phyloP scores from a whole-genome alignment of 345 rosid species.

The Euphorbia pulcherrima region DNA sequence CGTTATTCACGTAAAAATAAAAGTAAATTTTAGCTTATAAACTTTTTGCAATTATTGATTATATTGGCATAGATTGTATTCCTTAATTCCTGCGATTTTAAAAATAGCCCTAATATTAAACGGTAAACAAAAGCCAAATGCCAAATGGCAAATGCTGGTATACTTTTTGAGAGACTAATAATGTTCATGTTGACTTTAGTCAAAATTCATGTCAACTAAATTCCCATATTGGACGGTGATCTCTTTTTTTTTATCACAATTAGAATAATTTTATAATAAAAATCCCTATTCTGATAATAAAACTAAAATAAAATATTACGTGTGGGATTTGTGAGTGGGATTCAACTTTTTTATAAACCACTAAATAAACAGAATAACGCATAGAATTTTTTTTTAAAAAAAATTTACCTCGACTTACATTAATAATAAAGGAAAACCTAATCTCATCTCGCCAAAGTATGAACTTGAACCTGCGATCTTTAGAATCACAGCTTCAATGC shows the following conservation, averaged over 20 bases:
- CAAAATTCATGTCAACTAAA: not conserved
- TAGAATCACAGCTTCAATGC: no score
- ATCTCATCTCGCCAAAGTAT: no score
- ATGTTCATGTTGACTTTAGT: not conserved
- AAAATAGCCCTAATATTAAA: not conserved
- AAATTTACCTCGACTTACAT: no score
- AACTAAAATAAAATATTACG: not conserved
- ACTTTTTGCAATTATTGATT: no score
- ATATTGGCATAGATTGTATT: no score
- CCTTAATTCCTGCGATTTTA: no score
- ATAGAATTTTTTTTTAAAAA: slow-evolving; percentile 20
- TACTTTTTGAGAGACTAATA: not conserved
- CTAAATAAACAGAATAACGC: not conserved
- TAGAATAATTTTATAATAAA: not conserved
- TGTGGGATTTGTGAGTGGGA: slow-evolving; percentile 18
- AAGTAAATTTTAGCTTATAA: no score
- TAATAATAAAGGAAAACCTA: no score
- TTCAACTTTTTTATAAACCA: not conserved
- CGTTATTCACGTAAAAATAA: no score
- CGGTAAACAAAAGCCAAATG: not conserved
- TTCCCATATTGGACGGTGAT: not conserved
- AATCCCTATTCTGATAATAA: not conserved
- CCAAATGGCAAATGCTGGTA: not conserved
- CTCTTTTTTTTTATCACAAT: not conserved
- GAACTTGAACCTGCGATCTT: no score